Evolutionary conservation across 2,329 filamentous ascomycete genomes (phyloP), one percentile per base, ranked within the genome.

Genomic region (Hymenoscyphus albidus): DNA sequence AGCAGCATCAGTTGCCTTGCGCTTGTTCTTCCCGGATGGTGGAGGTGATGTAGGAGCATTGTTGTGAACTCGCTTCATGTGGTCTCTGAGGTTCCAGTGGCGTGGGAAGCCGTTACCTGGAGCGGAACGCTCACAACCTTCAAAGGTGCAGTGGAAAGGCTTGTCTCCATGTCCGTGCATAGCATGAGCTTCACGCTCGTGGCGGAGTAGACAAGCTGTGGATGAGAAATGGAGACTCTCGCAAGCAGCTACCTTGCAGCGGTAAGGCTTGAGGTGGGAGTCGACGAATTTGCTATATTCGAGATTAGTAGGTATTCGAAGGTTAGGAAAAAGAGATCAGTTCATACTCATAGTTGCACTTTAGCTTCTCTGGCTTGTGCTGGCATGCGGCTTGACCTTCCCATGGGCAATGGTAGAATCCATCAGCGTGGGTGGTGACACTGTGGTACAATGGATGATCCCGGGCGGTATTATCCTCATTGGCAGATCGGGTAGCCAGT

Each of bases 341-440:
- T 44, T 56, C 92, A 85, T 89, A 96, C 93, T 97, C 93, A 76
- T 97, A 98, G 80, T 97, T 96, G 88, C 94, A 97, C 86, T 97
- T 97, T 72, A 98, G 90, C 81, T 96, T 95, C 75, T 96, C 95
- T 51, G 93, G 87, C 80, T 91, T 91, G 86, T 97, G 94, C 78
- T 86, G 90, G 85, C 94, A 98, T 74, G 76, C 81, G 39, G 79
- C 64, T 66, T 88, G 76, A 90, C 87, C 72, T 87, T 89, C 88
- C 83, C 90, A 95, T 5, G 94, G 94, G 83, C 94, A 98, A 80
- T 96, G 92, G 80, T 95, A 98, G 65, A 96, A 85, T 74, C 92
- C 93, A 78, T 97, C 92, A 40, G 82, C 77, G 51, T 83, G 78
- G 10, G 88, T 85, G 58, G 80, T 79, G 62, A 83, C 85, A 70